Conservation (phyloP, 108 stramenopile species). For the Parietichytrium sp. region DNA sequence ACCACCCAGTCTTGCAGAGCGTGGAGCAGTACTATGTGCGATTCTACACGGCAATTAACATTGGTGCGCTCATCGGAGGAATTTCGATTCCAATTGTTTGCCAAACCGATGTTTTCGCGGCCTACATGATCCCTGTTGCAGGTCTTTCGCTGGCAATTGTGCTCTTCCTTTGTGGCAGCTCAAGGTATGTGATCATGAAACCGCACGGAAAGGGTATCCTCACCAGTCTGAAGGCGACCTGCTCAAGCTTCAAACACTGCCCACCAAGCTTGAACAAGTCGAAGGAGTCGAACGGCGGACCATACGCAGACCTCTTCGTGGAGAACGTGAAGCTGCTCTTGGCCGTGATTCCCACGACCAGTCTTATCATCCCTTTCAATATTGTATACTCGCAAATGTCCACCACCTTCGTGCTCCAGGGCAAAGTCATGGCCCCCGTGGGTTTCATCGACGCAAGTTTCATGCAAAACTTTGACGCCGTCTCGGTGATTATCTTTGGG, state of each 20-base stretch:
- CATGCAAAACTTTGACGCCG: constrained; percentile 75
- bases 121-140: constrained; percentile 70
- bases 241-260: background rate
- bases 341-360: constrained; percentile 59
- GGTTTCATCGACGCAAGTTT: constrained; percentile 72
- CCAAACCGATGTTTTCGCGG: constrained; percentile 69
- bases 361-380: constrained; percentile 74
- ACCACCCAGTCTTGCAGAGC: constrained; percentile 76
- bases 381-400: constrained; percentile 82
- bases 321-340: constrained; percentile 45
- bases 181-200: constrained; percentile 64
- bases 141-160: constrained; percentile 66
- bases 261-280: constrained; percentile 32
- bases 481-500: constrained; percentile 71
- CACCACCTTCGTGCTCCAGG: constrained; percentile 77
- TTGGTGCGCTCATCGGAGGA: constrained; percentile 76
- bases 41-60: constrained; percentile 84
- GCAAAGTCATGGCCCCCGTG: constrained; percentile 72
- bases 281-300: background rate
- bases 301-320: background rate
- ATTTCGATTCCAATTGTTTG: constrained; percentile 72
- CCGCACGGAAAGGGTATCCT: constrained; percentile 46
- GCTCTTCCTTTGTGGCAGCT: constrained; percentile 66
- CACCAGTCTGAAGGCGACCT: constrained; percentile 29
- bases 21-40: constrained; percentile 79